Evolutionary conservation across 1,284 basidiomycete species (phyloP), one percentile per base, ranked within the genome.

Genomic region (Rhodofomes roseus): DNA sequence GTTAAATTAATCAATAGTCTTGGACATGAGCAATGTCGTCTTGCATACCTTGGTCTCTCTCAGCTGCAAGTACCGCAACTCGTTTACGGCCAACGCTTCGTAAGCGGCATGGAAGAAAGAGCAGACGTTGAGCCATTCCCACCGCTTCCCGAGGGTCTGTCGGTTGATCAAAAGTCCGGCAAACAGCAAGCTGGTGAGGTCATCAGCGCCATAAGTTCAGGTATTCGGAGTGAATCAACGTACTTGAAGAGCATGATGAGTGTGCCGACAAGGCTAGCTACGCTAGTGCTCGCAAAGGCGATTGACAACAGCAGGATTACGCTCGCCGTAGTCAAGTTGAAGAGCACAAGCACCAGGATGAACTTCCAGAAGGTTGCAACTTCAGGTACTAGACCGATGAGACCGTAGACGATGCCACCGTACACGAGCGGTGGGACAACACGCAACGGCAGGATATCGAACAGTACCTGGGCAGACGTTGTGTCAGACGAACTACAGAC

Each of bases 91-190:
- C 29, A 99, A 82, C 1, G 92, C 95, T 76, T 99, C 96, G 70
- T 95, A 98, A 0, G 92, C 96, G n/a, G 96, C 96, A 76, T 98
- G 96, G 88, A 97, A 98, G 82, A 98, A 98, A 2, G 94, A 96
- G 14, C 93, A 71, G 1, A 91, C 94, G 70, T 94, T 91, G 63
- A 98, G 77, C 93, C 94, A 97, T 60, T 84, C 86, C 53, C 96
- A 78, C 40, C 79, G 81, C 0, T 80, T 78, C 0, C 86, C 82
- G 12, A 98, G 85, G 25, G 90, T 88, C 65, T 96, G 92, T 53
- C 95, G 87, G 74, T 98, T 99, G 78, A 99, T 95, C 58, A 98
- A 79, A 59, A 98, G 77, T 4, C 96, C 96, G 5, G 96, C 96
- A 76, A 98, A 99, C 60, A 98, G 81, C 57, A 99, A 79, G 72